Percentiles rank a stretch among this genome's conserved stretches.
phyloP scores from a whole-genome alignment of 2,329 filamentous ascomycete genomes.

The Meredithiella fracta region DNA sequence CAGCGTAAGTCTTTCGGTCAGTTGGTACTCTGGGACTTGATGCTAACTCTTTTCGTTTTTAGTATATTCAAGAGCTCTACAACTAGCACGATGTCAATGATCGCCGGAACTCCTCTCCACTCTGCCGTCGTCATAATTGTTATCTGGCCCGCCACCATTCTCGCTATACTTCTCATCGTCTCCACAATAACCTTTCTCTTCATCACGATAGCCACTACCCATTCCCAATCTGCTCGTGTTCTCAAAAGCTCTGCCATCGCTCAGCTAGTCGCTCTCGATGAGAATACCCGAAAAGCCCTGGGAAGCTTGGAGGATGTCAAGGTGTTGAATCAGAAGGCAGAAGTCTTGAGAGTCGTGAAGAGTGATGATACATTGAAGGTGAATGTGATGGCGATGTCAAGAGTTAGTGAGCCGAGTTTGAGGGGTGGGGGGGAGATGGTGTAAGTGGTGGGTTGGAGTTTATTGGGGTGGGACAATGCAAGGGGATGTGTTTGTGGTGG shows the following conservation, averaged over 20 bases:
- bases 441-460: background rate
- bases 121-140: slow-evolving; percentile 16
- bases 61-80: background rate
- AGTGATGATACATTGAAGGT: slow-evolving; percentile 7
- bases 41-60: background rate
- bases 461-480: background rate
- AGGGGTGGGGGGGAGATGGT: background rate
- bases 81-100: slow-evolving; percentile 3
- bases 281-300: slow-evolving; percentile 10
- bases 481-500: background rate
- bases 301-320: slow-evolving; percentile 13
- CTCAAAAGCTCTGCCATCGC: slow-evolving; percentile 19
- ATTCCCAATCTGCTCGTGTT: slow-evolving; percentile 16
- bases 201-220: slow-evolving; percentile 18
- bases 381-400: background rate
- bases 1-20: background rate
- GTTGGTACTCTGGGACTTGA: background rate
- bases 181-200: slow-evolving; percentile 16
- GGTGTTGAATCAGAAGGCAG: slow-evolving; percentile 13
- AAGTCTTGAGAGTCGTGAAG: slow-evolving; percentile 13
- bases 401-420: background rate
- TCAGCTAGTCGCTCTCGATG: slow-evolving; percentile 18
- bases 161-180: slow-evolving; percentile 17
- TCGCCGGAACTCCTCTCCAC: slow-evolving; percentile 15
- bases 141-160: slow-evolving; percentile 18